Evolutionary conservation across 805 yeast genomes (phyloP).

Genomic region (Debaryomyces prosopidis): DNA sequence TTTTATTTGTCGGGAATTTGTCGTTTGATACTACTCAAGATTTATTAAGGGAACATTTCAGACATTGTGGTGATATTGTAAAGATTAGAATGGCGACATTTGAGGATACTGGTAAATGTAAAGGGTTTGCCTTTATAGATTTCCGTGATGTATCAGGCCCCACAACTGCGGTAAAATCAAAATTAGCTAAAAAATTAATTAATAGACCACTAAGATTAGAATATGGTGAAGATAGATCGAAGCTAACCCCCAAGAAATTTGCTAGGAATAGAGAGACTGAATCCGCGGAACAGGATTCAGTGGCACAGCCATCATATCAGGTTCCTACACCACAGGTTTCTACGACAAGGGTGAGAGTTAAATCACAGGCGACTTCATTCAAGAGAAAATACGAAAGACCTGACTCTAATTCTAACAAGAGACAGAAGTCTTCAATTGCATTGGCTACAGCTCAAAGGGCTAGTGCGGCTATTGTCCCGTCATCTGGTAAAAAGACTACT

Average conservation of each 20-base stretch:
- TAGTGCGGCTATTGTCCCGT: slow-evolving; percentile 82
- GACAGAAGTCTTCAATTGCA: slow-evolving; percentile 79
- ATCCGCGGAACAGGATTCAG: slow-evolving; percentile 2
- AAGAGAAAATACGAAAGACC: slow-evolving; percentile 14
- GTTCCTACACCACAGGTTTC: neutral
- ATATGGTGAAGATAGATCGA: slow-evolving; percentile 92
- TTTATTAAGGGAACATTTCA: slow-evolving; percentile 74
- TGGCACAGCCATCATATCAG: neutral
- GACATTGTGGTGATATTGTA: slow-evolving; percentile 85
- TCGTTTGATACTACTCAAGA: slow-evolving; percentile 90
- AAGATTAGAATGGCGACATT: slow-evolving; percentile 96
- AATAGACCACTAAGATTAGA: slow-evolving; percentile 83
- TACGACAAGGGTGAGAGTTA: neutral
- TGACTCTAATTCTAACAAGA: slow-evolving; percentile 39
- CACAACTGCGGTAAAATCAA: slow-evolving; percentile 76
- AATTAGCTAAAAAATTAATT: slow-evolving; percentile 61
- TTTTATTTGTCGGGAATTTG: slow-evolving; percentile 88
- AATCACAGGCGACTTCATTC: slow-evolving; percentile 6
- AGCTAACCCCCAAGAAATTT: slow-evolving; percentile 53
- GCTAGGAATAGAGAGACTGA: slow-evolving; percentile 21
- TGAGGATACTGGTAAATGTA: slow-evolving; percentile 93
- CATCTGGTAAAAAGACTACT: slow-evolving; percentile 83
- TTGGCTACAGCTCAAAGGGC: slow-evolving; percentile 87
- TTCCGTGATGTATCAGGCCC: slow-evolving; percentile 81
- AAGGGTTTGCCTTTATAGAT: slow-evolving; percentile 93